These are phyloP conservation scores for Medicago ruthenica DNA, from an alignment of 306 rosid genomes.

Conservation along the genomic window DNA sequence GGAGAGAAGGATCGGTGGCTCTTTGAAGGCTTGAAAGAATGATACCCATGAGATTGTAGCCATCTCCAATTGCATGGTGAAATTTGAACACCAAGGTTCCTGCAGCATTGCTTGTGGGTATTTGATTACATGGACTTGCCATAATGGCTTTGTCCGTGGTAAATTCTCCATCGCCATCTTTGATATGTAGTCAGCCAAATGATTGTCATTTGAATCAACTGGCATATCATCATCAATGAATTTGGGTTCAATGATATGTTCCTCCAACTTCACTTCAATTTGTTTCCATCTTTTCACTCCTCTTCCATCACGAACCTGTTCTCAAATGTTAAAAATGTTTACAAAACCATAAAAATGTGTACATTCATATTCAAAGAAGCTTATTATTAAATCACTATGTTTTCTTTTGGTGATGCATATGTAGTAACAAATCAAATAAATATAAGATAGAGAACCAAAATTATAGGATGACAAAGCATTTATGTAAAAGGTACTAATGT, in stretches of 20 bases:
- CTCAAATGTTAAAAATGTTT: background rate
- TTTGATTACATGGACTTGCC: conserved; percentile 37
- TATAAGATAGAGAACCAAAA: background rate
- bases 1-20: conserved; percentile 31
- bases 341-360: background rate
- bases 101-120: background rate
- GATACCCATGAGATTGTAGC: conserved; percentile 49
- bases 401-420: background rate
- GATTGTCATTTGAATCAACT: conserved; percentile 13
- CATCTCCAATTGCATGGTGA: conserved; percentile 62
- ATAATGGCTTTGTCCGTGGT: conserved; percentile 27
- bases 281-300: conserved; percentile 38
- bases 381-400: background rate
- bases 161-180: background rate
- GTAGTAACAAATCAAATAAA: background rate
- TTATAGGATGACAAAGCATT: background rate
- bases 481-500: background rate
- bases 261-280: conserved; percentile 37
- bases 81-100: conserved; percentile 36
- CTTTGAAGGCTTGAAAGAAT: conserved; percentile 49
- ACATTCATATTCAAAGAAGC: background rate
- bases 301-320: conserved; percentile 13
- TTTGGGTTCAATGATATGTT: conserved; percentile 17
- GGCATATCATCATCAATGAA: background rate
- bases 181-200: conserved; percentile 25